Conservation (phyloP, 257 asterid genomes). For the Paraleonurus japonicus region DNA sequence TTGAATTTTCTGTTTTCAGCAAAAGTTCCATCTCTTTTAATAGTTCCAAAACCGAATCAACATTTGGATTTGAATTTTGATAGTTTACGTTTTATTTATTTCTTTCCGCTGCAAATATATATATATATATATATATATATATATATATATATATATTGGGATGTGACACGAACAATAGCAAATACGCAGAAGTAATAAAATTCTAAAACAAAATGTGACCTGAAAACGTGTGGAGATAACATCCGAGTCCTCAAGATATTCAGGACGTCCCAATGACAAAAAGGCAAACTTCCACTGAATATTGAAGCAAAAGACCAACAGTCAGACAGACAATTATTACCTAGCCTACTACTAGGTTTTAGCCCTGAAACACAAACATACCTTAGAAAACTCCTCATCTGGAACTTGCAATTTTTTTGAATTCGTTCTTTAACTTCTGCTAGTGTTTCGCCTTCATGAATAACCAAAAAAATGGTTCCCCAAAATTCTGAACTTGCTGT, state of each 20-base stretch:
- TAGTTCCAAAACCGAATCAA: too few relatives aligned
- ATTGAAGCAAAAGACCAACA: constrained; percentile 11
- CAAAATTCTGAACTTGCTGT: constrained; percentile 63
- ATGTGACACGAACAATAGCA: constrained; percentile 14
- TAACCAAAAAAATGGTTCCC: constrained; percentile 58
- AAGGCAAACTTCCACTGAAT: constrained; percentile 80
- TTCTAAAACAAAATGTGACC: constrained; percentile 34
- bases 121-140: too few relatives aligned
- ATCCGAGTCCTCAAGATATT: constrained; percentile 75
- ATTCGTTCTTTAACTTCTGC: constrained; percentile 50
- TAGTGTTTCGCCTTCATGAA: constrained; percentile 60
- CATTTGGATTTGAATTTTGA: too few relatives aligned
- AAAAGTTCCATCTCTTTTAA: too few relatives aligned
- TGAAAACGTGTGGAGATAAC: constrained; percentile 65
- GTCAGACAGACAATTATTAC: not conserved
- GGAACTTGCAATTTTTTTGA: constrained; percentile 55
- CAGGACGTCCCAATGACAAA: constrained; percentile 64
- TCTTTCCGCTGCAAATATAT: not conserved
- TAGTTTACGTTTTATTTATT: too few relatives aligned
- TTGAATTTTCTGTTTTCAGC: too few relatives aligned
- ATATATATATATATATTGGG: too few relatives aligned
- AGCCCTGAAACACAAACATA: constrained; percentile 19
- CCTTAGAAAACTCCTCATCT: constrained; percentile 60
- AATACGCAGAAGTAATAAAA: not conserved
- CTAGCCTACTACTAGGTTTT: not conserved